Evolutionary conservation across 129 eudicot species (phyloP).

Genomic region (Flaveria linearis): DNA sequence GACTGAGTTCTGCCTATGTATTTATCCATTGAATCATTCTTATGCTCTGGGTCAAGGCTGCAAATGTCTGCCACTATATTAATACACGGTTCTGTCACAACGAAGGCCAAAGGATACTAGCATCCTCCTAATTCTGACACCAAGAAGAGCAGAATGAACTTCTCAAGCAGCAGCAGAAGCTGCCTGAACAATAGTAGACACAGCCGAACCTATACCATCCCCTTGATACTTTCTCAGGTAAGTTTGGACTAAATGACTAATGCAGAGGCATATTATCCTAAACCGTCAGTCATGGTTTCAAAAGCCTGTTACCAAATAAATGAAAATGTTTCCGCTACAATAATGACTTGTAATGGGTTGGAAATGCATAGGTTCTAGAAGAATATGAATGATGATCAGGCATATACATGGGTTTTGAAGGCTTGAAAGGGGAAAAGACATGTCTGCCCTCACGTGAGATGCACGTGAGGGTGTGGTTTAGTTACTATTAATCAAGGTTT

Average conservation of each 20-base stretch:
- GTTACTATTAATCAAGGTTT: too few relatives aligned
- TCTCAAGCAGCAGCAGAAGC: constrained; percentile 93
- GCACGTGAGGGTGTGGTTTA: too few relatives aligned
- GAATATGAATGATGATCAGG: too few relatives aligned
- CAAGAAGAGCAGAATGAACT: constrained; percentile 80
- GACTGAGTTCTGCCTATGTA: constrained; percentile 61
- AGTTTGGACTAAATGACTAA: constrained; percentile 45
- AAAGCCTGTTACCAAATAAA: constrained; percentile 54
- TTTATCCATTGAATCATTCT: constrained; percentile 80
- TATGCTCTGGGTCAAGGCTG: constrained; percentile 95
- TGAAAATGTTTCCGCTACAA: background rate
- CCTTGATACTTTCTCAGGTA: constrained; percentile 79
- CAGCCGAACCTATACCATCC: constrained; percentile 69
- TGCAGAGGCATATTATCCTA: constrained; percentile 75
- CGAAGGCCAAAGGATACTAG: too few relatives aligned
- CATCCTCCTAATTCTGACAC: constrained; percentile 72
- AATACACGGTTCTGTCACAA: too few relatives aligned
- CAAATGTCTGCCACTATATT: background rate
- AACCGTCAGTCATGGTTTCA: constrained; percentile 81
- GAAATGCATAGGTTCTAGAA: background rate
- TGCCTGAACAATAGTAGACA: constrained; percentile 69
- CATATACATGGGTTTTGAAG: too few relatives aligned
- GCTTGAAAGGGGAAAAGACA: too few relatives aligned
- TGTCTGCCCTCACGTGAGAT: too few relatives aligned
- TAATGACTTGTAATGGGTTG: background rate